These are phyloP conservation scores for Chlamydomonas sp. DNA, from an alignment of 139 green algal genomes.

Conservation along the genomic window DNA sequence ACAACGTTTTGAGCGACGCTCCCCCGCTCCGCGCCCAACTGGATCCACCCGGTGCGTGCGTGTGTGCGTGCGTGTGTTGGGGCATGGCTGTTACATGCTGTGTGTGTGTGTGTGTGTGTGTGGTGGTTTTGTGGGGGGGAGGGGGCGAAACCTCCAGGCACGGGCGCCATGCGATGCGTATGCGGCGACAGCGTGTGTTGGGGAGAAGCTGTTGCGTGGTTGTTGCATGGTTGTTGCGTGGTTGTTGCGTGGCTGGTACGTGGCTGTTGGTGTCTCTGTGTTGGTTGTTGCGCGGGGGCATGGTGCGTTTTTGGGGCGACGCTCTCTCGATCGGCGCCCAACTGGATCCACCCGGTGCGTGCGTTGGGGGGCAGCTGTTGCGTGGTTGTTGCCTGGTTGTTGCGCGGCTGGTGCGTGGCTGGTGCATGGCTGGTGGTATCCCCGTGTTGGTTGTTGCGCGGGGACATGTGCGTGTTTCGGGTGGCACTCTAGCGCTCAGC, in stretches of 20 bases:
- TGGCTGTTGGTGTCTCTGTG: no score
- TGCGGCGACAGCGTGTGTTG: background rate
- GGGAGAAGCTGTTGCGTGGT: no score
- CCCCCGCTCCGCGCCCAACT: background rate
- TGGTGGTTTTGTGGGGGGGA: slow-evolving; percentile 44
- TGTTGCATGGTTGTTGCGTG: no score
- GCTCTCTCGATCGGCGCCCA: background rate
- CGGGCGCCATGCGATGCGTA: slow-evolving; percentile 15
- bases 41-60: slow-evolving; percentile 10
- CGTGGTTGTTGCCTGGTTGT: no score
- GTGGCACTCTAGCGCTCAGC: background rate
- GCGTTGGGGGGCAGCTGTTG: no score
- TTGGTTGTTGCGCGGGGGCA: no score
- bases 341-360: slow-evolving; percentile 9
- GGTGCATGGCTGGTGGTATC: no score
- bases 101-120: slow-evolving; percentile 77
- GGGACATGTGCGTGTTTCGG: slow-evolving; percentile 51
- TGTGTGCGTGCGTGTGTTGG: no score
- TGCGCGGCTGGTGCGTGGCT: no score
- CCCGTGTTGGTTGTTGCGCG: no score
- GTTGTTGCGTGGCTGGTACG: no score
- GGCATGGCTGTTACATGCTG: slow-evolving; percentile 52
- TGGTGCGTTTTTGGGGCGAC: background rate
- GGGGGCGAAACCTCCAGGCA: slow-evolving; percentile 10
- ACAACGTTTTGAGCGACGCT: background rate